phyloP scores from a whole-genome alignment of 345 rosid genomes.

The Arabidopsis arenosa region DNA sequence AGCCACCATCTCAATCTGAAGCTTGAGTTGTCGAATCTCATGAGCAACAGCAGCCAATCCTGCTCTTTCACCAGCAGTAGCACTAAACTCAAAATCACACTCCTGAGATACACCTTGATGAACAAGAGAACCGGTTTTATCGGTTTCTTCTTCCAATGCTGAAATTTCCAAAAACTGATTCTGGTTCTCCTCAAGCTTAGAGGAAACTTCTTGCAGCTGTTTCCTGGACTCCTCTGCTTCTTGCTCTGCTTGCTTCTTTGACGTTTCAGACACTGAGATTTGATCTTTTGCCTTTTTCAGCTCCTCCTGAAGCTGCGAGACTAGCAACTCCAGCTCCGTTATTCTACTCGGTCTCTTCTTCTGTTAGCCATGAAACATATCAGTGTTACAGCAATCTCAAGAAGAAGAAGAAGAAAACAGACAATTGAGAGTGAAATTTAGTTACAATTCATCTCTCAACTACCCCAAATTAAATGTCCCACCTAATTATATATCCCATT shows the following conservation, averaged over 20 bases:
- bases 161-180: constrained; percentile 61
- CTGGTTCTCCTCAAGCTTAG: constrained; percentile 66
- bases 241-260: constrained; percentile 75
- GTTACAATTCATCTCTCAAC: constrained; percentile 43
- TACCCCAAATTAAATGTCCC: constrained; percentile 44
- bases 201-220: constrained; percentile 58
- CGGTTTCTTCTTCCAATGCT: constrained; percentile 53
- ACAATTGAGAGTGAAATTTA: constrained; percentile 23
- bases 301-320: constrained; percentile 81
- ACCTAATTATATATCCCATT: constrained; percentile 41
- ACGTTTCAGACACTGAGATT: constrained; percentile 63
- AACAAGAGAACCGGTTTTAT: constrained; percentile 41
- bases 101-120: constrained; percentile 57
- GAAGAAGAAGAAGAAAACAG: constrained; percentile 7
- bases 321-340: constrained; percentile 76
- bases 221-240: constrained; percentile 81
- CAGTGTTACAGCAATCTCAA: constrained; percentile 12
- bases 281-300: constrained; percentile 84
- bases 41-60: constrained; percentile 65
- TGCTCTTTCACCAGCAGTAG: constrained; percentile 54
- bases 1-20: constrained; percentile 65
- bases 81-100: constrained; percentile 60
- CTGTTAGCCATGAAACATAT: constrained; percentile 50
- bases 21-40: constrained; percentile 76
- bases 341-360: constrained; percentile 88